phyloP scores from a whole-genome alignment of 208 protist genomes.

The Leishmania turanica region DNA sequence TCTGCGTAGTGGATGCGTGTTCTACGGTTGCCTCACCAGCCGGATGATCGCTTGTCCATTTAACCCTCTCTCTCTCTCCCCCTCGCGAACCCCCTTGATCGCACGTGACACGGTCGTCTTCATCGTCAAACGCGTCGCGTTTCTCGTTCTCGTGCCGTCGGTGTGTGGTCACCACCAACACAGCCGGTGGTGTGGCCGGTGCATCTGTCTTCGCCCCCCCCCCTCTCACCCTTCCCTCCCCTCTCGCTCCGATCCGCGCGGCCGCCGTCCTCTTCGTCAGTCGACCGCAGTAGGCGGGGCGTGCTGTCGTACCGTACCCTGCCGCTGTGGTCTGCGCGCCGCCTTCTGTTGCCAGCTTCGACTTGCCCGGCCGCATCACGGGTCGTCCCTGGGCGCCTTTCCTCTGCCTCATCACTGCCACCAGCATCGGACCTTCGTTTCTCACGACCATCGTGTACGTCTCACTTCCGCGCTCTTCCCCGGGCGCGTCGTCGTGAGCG shows the following conservation, averaged over 20 bases:
- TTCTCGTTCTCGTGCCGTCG: background rate
- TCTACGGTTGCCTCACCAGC: background rate
- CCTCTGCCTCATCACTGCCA: background rate
- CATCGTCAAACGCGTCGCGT: constrained; percentile 9
- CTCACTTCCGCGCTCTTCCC: background rate
- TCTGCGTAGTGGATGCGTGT: background rate
- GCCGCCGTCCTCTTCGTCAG: background rate
- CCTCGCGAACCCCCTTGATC: background rate
- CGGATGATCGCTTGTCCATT: background rate
- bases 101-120: background rate
- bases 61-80: too few relatives aligned
- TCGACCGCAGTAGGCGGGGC: background rate
- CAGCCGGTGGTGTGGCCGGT: background rate
- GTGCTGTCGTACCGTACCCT: background rate
- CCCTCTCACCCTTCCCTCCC: background rate
- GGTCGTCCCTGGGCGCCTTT: background rate
- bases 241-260: background rate
- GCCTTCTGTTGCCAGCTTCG: background rate
- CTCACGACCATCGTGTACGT: background rate
- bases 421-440: background rate
- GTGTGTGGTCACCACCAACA: too few relatives aligned
- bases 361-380: background rate
- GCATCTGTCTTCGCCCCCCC: background rate
- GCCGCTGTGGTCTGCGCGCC: background rate
- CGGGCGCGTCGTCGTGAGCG: background rate